These are phyloP conservation scores for Cercospora nicotianae DNA, from an alignment of 2,329 filamentous ascomycete genomes.

Conservation along the genomic window DNA sequence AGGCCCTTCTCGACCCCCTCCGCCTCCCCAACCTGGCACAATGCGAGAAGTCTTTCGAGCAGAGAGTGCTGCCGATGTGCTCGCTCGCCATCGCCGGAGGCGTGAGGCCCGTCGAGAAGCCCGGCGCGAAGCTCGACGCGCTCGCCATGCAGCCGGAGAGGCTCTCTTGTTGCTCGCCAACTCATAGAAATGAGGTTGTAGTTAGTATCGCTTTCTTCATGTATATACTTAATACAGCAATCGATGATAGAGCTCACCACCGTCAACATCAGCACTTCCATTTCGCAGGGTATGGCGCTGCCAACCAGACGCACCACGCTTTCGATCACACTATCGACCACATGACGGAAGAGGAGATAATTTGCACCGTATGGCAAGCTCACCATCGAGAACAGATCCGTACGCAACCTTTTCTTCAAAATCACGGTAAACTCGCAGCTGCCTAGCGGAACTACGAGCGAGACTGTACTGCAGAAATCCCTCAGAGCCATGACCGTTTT, in stretches of 20 bases:
- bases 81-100: not conserved
- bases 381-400: not conserved
- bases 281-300: not conserved
- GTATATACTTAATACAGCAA: not conserved
- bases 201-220: not conserved
- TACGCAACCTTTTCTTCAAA: not conserved
- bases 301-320: not conserved
- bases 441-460: not conserved
- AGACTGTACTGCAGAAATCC: not conserved
- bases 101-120: not conserved
- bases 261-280: not conserved
- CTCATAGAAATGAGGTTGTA: not conserved
- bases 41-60: not conserved
- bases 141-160: not conserved
- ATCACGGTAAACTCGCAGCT: not conserved
- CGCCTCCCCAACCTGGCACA: not conserved
- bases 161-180: not conserved
- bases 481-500: not conserved
- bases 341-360: not conserved
- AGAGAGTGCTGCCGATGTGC: not conserved
- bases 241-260: not conserved
- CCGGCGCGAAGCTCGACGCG: not conserved
- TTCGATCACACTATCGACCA: not conserved
- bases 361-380: not conserved
- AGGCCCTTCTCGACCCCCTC: not conserved